A percentile compares a stretch with the other conserved stretches of the same genome.
Conservation (phyloP, 306 rosid species). For the Prunus persica region DNA sequence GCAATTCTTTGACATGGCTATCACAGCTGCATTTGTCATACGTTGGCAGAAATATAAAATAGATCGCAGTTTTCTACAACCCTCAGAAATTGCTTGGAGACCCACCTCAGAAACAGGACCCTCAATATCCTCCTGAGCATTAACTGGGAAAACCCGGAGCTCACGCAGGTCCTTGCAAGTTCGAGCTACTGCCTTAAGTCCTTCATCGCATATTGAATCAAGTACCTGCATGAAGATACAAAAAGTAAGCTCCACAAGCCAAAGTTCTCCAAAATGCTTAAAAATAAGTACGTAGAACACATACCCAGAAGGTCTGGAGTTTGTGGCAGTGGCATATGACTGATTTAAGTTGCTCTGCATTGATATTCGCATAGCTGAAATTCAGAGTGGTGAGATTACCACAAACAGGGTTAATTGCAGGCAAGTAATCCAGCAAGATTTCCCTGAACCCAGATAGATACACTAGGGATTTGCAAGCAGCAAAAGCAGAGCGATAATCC, state of each 20-base stretch:
- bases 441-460: constrained; percentile 90
- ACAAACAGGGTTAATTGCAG: constrained; percentile 60
- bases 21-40: constrained; percentile 88
- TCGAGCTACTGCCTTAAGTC: constrained; percentile 80
- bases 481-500: constrained; percentile 62
- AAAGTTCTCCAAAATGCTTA: neutral
- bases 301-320: constrained; percentile 71
- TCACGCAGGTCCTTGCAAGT: constrained; percentile 76
- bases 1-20: constrained; percentile 85
- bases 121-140: constrained; percentile 47
- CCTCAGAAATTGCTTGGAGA: constrained; percentile 75
- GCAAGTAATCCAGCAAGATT: constrained; percentile 49
- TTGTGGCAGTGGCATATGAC: constrained; percentile 62
- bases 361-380: constrained; percentile 68
- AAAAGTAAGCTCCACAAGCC: constrained; percentile 22
- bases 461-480: constrained; percentile 69
- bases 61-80: constrained; percentile 72
- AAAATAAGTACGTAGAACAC: constrained; percentile 13
- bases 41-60: constrained; percentile 72
- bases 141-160: constrained; percentile 73
- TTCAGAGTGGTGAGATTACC: constrained; percentile 66
- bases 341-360: constrained; percentile 54
- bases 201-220: constrained; percentile 79
- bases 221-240: constrained; percentile 49
- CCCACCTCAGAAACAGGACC: constrained; percentile 90